Conservation (phyloP, 306 rosid genomes). For the Casuarina cunninghamiana region DNA sequence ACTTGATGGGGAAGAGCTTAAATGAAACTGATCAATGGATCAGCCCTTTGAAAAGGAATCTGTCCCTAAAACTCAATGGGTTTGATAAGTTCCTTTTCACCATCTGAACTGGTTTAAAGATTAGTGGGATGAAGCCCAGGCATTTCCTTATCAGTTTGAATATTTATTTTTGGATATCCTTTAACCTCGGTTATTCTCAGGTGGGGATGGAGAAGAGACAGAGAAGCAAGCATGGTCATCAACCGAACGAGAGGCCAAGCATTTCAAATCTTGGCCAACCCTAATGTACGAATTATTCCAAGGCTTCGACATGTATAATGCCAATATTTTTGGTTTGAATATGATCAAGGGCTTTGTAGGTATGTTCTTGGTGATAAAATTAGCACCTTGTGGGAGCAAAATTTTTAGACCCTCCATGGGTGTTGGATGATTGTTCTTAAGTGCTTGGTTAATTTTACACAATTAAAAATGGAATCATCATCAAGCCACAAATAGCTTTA, state of each 20-base stretch:
- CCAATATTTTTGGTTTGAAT: slow-evolving; percentile 39
- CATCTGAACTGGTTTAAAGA: not conserved
- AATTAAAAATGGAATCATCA: slow-evolving; percentile 1
- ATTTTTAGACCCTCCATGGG: not conserved
- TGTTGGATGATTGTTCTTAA: not conserved
- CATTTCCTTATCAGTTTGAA: slow-evolving; percentile 10
- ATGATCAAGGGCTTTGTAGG: slow-evolving; percentile 41
- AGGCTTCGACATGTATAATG: slow-evolving; percentile 43
- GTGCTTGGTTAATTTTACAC: not conserved
- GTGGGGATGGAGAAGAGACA: slow-evolving; percentile 66
- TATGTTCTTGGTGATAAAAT: slow-evolving; percentile 33
- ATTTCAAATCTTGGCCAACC: slow-evolving; percentile 61
- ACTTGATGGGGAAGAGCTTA: not conserved
- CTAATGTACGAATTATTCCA: slow-evolving; percentile 61
- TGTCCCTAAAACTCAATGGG: not conserved
- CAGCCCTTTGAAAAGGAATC: not conserved
- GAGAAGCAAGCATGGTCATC: slow-evolving; percentile 43
- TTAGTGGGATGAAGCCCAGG: not conserved
- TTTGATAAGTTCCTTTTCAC: not conserved
- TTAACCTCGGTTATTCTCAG: slow-evolving; percentile 43
- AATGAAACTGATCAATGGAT: not conserved
- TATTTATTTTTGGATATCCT: slow-evolving; percentile 20
- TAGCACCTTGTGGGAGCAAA: slow-evolving; percentile 1
- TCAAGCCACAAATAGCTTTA: not conserved
- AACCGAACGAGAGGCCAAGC: slow-evolving; percentile 63